Evolutionary conservation across 768 basidiomycete species (phyloP).

Genomic region (Hygrophorus russula): DNA sequence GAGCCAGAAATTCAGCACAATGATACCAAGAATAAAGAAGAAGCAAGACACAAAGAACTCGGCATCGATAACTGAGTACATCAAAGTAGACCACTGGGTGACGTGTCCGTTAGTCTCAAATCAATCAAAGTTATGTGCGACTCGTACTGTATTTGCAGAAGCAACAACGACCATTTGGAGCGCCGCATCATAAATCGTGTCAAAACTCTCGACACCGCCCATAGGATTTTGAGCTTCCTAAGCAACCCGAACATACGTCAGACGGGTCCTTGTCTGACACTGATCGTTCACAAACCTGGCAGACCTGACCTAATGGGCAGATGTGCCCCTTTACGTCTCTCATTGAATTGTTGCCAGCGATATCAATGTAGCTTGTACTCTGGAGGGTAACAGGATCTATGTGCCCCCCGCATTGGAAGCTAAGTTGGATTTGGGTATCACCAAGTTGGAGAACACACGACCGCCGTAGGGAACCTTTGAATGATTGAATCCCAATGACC

Average conservation of each 20-base stretch:
- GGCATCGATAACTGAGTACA: constrained; percentile 84
- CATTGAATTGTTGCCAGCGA: constrained; percentile 17
- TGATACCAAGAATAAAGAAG: constrained; percentile 76
- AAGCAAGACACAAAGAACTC: constrained; percentile 84
- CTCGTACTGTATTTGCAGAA: constrained; percentile 63
- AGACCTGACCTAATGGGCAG: constrained; percentile 80
- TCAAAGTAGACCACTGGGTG: constrained; percentile 60
- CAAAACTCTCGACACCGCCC: constrained; percentile 65
- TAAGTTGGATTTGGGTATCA: constrained; percentile 32
- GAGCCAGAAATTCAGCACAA: constrained; percentile 90
- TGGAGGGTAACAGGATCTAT: constrained; percentile 49
- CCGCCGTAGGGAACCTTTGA: constrained; percentile 73
- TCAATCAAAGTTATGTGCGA: background rate
- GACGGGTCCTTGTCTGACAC: background rate
- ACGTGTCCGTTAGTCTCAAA: background rate
- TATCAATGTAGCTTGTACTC: constrained; percentile 25
- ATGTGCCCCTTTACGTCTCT: constrained; percentile 66
- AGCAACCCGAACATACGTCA: background rate
- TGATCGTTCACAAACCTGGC: constrained; percentile 38
- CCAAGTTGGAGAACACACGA: constrained; percentile 56
- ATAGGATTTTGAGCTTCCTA: constrained; percentile 62
- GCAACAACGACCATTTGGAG: constrained; percentile 83
- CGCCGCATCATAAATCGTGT: constrained; percentile 72
- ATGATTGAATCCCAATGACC: constrained; percentile 90
- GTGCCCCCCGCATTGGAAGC: constrained; percentile 71